Base-by-base conservation (phyloP, 106 monocot species). In the Agapanthus africanus region DNA sequence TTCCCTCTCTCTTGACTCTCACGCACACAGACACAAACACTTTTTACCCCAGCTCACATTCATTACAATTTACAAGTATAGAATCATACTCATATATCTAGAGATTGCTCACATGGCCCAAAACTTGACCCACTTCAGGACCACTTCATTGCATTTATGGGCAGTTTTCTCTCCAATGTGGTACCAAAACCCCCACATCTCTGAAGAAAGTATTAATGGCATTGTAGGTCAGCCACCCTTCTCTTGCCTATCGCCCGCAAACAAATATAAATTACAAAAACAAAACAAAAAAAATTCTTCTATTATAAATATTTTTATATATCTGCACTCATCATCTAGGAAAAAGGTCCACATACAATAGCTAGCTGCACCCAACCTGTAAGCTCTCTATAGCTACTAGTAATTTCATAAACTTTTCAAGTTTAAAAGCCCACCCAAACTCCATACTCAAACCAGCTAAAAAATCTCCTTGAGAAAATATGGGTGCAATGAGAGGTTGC, bases 201-300 rank as follows among this genome's bases (percentile, higher is more conserved):
- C 63, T 63, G 74, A 57, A 70, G 69, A 49, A 66, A 70, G 61
- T 70, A 74, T 74, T 72, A 67, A 68, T 67, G 76, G 40, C 70
- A 65, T 42, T 67, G 63, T 63, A 70, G 70, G 33, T 52, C 22
- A 51, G 49, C 76, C 40, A 71, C 71, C 66, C 63, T 66, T 71
- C 25, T 49, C 59, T 31, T 51, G 62, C 37, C 67, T 23, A 51
- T 52, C 49, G 36, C 67, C 37, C 28, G 65, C 41, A 59, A 59
- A 4, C 16, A 23, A 27, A 65, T 37, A 39, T 32, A 2, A 37
- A 10, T 38, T 65, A 21, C 7, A 54, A 22, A 54, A 54, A 54
- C 1, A 23, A 1, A 22, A n/a, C n/a, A n/a, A 37, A 62, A 7
- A 35, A 39, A 1, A 50, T 13, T 54, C 25, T 26, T 21, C 23